Conservation (phyloP, 495 filamentous ascomycete species). For the Talaromyces thailandensis region DNA sequence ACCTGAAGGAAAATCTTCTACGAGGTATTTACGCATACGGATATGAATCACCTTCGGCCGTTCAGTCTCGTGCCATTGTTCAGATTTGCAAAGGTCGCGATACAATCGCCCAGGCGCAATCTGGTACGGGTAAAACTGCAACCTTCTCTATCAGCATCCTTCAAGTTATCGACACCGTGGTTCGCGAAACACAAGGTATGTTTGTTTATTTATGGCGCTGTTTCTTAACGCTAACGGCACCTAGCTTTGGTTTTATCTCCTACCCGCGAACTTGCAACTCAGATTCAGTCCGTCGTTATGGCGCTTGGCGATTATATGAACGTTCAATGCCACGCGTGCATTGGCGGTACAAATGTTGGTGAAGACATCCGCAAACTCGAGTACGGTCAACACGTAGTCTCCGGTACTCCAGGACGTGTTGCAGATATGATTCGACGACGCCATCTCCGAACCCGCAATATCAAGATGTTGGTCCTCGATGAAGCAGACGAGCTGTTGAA, state of each 20-base stretch:
- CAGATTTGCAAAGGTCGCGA: slow-evolving; percentile 98
- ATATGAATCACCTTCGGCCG: slow-evolving; percentile 93
- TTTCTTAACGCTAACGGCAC: slow-evolving; percentile 9
- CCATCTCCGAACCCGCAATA: slow-evolving; percentile 82
- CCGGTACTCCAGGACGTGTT: slow-evolving; percentile 90
- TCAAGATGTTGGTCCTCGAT: slow-evolving; percentile 99
- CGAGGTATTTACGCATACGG: slow-evolving; percentile 98
- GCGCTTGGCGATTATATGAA: slow-evolving; percentile 99
- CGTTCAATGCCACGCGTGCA: slow-evolving; percentile 96
- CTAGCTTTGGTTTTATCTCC: slow-evolving; percentile 89
- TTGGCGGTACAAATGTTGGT: slow-evolving; percentile 93
- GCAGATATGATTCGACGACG: slow-evolving; percentile 98
- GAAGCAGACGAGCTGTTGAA: slow-evolving; percentile 91
- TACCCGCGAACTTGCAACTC: slow-evolving; percentile 93
- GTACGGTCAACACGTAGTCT: slow-evolving; percentile 94
- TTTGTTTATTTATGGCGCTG: background rate
- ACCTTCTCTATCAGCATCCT: slow-evolving; percentile 98
- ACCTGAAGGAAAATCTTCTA: slow-evolving; percentile 90
- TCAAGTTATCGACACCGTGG: slow-evolving; percentile 78
- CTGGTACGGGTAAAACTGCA: slow-evolving; percentile 97
- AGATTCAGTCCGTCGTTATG: slow-evolving; percentile 97
- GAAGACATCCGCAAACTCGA: slow-evolving; percentile 97
- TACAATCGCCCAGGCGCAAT: slow-evolving; percentile 98
- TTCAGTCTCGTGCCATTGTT: slow-evolving; percentile 95
- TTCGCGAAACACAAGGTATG: slow-evolving; percentile 75